Percentiles rank a stretch among this genome's conserved stretches.
Evolutionary conservation across 768 basidiomycete genomes (phyloP).

Genomic region (Boletus coccyginus): DNA sequence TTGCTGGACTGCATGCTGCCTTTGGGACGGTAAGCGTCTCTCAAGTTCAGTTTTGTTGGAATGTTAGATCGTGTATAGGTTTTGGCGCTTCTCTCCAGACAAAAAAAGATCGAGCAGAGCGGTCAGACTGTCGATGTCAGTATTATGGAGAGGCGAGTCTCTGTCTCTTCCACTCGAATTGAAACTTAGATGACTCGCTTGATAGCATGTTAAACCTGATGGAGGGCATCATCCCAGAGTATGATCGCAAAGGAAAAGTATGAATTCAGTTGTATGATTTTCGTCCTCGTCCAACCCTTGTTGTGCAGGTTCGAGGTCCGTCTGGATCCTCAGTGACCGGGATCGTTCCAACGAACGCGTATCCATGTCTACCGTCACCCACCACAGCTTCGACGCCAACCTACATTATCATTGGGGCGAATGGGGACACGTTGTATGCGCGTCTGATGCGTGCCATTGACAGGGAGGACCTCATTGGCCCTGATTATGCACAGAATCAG

Average conservation of each 20-base stretch:
- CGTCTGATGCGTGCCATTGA: conserved; percentile 61
- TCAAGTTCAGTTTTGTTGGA: background rate
- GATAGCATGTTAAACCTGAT: conserved; percentile 70
- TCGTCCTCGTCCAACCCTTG: background rate
- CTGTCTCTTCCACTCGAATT: background rate
- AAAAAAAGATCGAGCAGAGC: conserved; percentile 29
- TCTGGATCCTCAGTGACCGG: conserved; percentile 75
- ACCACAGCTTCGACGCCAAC: conserved; percentile 40
- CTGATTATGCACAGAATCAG: conserved; percentile 44
- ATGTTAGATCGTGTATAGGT: conserved; percentile 38
- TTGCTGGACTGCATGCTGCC: conserved; percentile 70
- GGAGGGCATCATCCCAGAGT: conserved; percentile 77
- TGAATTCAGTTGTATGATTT: background rate
- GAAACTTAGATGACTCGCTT: background rate
- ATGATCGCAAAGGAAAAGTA: conserved; percentile 68
- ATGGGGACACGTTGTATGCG: conserved; percentile 67
- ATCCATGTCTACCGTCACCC: conserved; percentile 56
- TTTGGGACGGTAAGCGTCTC: conserved; percentile 59
- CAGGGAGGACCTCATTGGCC: conserved; percentile 57
- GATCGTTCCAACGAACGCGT: conserved; percentile 74
- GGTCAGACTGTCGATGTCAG: conserved; percentile 72
- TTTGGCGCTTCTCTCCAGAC: conserved; percentile 54
- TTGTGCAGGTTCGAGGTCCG: conserved; percentile 58
- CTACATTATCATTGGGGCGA: conserved; percentile 71
- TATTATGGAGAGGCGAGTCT: conserved; percentile 61